Base-by-base conservation (phyloP, 2,329 filamentous ascomycete species). In the Monosporascus sp. region DNA sequence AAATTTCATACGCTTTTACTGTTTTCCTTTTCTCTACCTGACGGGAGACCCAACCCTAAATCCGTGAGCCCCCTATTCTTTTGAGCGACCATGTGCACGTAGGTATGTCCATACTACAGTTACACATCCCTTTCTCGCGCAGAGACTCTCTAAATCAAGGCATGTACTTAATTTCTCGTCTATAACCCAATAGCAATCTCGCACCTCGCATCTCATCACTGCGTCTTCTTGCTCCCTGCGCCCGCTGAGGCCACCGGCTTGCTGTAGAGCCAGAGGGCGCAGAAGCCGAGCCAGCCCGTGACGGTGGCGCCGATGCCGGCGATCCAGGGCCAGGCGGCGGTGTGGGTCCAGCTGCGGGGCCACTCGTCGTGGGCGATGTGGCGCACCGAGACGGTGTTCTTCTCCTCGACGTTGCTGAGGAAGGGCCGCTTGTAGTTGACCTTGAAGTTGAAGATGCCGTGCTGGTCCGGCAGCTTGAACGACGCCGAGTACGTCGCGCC, bases 281-380 rank as follows among this genome's bases (percentile, higher is more conserved):
- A 89, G 73, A 99, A 97, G 0, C 77, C 83, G 58, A 97, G 60
- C 82, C 92, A 99, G 7, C 91, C 94, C 11, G 77, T 79, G 52
- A 96, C 82, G 2, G 95, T 96, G 49, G 87, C 86, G 69, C 83
- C 88, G 56, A 97, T 89, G 55, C 94, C 93, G 0, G 86, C 81
- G 67, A 99, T 90, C 90, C 93, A 97, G 11, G 93, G 91, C 90
- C 91, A 97, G 3, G 91, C 93, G 43, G 87, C 92, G 57, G 83
- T 90, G 69, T 99, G 99, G 68, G 82, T 84, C 76, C 85, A 97
- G 71, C 90, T 95, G 64, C 94, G 83, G 34, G 91, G 90, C 83
- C 89, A 99, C 78, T 99, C 94, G 70, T 99, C 87, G 78, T 99
- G 94, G 7, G 94, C 94, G 74, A 96, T 94, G 77, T 99, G 94